Evolutionary conservation across 2,329 filamentous ascomycete species (phyloP).

Genomic region (Diaporthe eres): DNA sequence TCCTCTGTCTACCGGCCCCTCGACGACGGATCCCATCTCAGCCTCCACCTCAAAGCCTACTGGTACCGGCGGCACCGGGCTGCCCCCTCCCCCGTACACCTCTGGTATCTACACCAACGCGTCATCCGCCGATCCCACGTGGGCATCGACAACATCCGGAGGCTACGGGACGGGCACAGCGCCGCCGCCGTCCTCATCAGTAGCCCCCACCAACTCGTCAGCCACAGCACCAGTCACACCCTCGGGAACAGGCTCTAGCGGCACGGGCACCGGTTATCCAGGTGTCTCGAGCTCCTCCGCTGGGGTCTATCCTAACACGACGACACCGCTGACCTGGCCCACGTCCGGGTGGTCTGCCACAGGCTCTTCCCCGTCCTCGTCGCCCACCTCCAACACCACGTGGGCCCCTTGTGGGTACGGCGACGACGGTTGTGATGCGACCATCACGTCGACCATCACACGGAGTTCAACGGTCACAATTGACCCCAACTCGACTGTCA

Average conservation of each 20-base stretch:
- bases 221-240: background rate
- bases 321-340: constrained; percentile 36
- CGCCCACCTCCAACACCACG: background rate
- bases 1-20: constrained; percentile 29
- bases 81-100: background rate
- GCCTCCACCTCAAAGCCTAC: constrained; percentile 9
- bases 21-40: constrained; percentile 26
- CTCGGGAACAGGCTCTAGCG: constrained; percentile 16
- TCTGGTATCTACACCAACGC: constrained; percentile 31
- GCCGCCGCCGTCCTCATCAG: constrained; percentile 11
- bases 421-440: constrained; percentile 9
- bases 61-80: constrained; percentile 25
- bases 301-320: constrained; percentile 30
- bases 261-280: constrained; percentile 21
- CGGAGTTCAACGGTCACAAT: constrained; percentile 14
- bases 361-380: constrained; percentile 22
- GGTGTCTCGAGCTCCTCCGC: constrained; percentile 6
- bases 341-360: constrained; percentile 35
- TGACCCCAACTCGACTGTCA: constrained; percentile 5
- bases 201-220: constrained; percentile 6
- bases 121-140: constrained; percentile 26
- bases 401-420: constrained; percentile 20
- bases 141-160: background rate
- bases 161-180: constrained; percentile 14
- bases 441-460: constrained; percentile 28